These are phyloP conservation scores for Podila minutissima DNA, from an alignment of 192 early-diverging fungal genomes.

Conservation along the genomic window DNA sequence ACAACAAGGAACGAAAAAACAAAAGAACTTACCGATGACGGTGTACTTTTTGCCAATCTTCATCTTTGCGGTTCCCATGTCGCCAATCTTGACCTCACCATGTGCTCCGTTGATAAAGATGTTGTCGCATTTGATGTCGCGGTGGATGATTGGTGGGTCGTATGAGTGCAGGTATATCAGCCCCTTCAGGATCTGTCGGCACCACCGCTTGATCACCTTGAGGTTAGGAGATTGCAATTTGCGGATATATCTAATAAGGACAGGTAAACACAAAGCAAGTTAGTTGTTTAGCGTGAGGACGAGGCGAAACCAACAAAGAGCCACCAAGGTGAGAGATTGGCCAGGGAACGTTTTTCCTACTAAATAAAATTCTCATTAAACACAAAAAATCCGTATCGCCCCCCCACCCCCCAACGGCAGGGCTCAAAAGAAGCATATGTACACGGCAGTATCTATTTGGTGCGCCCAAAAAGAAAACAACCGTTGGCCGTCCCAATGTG, in stretches of 20 bases:
- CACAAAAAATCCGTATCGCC: no score
- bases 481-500: no score
- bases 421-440: no score
- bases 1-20: background rate
- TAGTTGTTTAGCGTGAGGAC: background rate
- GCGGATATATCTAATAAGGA: conserved; percentile 66
- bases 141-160: conserved; percentile 83
- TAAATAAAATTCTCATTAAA: no score
- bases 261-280: conserved; percentile 8
- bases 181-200: conserved; percentile 81
- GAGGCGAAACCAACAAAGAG: background rate
- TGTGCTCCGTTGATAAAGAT: conserved; percentile 89
- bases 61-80: conserved; percentile 89
- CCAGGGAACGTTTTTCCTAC: background rate
- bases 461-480: no score
- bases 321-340: background rate
- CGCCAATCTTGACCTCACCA: conserved; percentile 86
- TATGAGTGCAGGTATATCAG: conserved; percentile 80
- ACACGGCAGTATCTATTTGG: no score
- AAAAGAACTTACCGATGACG: conserved; percentile 69
- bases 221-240: conserved; percentile 75
- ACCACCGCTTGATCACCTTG: conserved; percentile 83
- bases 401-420: no score
- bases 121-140: conserved; percentile 87
- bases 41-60: conserved; percentile 87